Base-by-base conservation (phyloP, 192 early-diverging fungal genomes). In the Podila epicladia region DNA sequence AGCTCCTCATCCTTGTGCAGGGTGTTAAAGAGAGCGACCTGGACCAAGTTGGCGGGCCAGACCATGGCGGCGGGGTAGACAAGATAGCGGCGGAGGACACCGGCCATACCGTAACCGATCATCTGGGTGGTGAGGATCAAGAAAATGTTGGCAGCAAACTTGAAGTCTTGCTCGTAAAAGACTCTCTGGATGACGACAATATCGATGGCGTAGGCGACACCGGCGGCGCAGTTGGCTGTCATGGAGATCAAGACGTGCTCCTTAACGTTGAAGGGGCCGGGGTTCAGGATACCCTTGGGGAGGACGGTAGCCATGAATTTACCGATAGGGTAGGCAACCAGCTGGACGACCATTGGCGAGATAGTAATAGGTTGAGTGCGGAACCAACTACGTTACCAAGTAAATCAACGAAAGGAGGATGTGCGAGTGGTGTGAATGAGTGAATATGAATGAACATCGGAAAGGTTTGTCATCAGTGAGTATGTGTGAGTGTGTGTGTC, bases 1-100 rank as follows among this genome's bases (percentile, higher is more conserved):
- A 15, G 13, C 41, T 45, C 41, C 41, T 45, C 41, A 1, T 45
- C 41, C 4, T 45, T 45, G 15, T 45, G 41, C 41, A 45, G 41
- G 15, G 41, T 45, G 41, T 45, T 45, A 15, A 45, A 45, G 41
- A 45, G 41, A 17, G 41, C 41, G 41, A 45, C 41, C 15, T 45
- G 41, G 15, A 45, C 41, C 41, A 45, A 15, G 41, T 45, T 45
- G 41, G 41, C 41, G 8, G 41, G 96, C 94, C 94, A 97, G 33
- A 94, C 80, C 94, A 96, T 95, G 12, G 89, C 85, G 4, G 91
- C 77, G n/a, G 95, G 95, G 61, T 91, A 87, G 11, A 97, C 94
- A 13, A 97, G 83, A 74, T 89, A 94, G 45, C 87, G 87, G 33
- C 95, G 91, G 22, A 87, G 77, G 3, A 94, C 71, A 59, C 94